phyloP scores from a whole-genome alignment of 2,329 filamentous ascomycete species.

The Rutstroemia sp. region DNA sequence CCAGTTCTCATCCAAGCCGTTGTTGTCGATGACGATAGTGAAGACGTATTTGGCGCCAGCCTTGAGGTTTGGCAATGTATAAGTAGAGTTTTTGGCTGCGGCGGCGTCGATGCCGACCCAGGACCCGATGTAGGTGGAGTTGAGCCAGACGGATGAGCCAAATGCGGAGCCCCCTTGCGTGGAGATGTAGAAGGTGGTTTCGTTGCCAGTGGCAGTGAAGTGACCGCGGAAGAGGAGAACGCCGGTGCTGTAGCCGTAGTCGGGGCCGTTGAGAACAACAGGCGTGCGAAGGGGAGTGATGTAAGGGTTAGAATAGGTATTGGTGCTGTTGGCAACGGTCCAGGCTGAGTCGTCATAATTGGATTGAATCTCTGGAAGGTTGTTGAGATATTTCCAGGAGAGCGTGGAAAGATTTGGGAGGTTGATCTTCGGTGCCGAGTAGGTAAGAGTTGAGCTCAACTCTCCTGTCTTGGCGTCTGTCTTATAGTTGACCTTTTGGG shows the following conservation, averaged over 20 bases:
- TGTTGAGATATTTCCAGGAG: slow-evolving; percentile 63
- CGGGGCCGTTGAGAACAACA: slow-evolving; percentile 57
- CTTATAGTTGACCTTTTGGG: slow-evolving; percentile 33
- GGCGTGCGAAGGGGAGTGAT: slow-evolving; percentile 47
- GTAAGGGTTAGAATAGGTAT: slow-evolving; percentile 50
- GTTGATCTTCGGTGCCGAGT: slow-evolving; percentile 40
- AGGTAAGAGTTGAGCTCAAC: slow-evolving; percentile 45
- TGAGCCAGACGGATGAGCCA: slow-evolving; percentile 60
- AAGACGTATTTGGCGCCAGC: slow-evolving; percentile 50
- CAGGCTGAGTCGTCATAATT: slow-evolving; percentile 64
- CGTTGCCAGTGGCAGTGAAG: slow-evolving; percentile 56
- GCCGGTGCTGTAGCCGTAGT: slow-evolving; percentile 69
- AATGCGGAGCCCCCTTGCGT: slow-evolving; percentile 63
- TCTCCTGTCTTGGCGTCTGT: slow-evolving; percentile 38
- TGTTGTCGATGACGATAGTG: slow-evolving; percentile 66
- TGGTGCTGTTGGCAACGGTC: slow-evolving; percentile 48
- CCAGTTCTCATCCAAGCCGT: slow-evolving; percentile 63
- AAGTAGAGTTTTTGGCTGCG: slow-evolving; percentile 45
- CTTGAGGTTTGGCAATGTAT: slow-evolving; percentile 45
- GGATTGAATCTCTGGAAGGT: slow-evolving; percentile 58
- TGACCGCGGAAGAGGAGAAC: slow-evolving; percentile 59
- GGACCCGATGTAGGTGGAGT: slow-evolving; percentile 55
- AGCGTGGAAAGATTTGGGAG: slow-evolving; percentile 52
- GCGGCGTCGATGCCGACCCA: slow-evolving; percentile 48
- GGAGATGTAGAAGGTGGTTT: slow-evolving; percentile 47